Evolutionary conservation across 768 basidiomycete genomes (phyloP), one percentile per base, ranked within the genome.

Genomic region (Hortiboletus campestris): DNA sequence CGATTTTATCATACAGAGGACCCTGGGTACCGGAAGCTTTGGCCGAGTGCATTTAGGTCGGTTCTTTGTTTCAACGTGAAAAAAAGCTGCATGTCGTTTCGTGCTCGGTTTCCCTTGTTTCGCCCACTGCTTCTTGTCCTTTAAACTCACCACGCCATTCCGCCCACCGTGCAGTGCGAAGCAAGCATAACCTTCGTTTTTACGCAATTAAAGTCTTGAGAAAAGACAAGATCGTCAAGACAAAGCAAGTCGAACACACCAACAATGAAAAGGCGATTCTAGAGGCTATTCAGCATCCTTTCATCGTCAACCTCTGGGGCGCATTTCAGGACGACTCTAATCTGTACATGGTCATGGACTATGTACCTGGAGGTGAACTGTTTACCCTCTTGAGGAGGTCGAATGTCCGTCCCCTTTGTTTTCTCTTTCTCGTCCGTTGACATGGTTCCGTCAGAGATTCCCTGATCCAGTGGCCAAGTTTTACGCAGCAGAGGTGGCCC

Each of bases 261-360:
- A 97, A 95, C 70, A 94, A 91, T 63, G 97, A 99, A 72, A 88
- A 93, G 63, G 78, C 78, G 46, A 94, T 98, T 73, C 83, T 99
- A 36, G 83, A 86, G 46, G 80, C 81, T 22, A 88, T 97, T 6
- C 85, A 92, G 55, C 93, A 98, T 70, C 88, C 94, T 2, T 93
- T 98, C 74, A 91, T 98, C 63, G 85, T 98, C 76, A 98, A 95
- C 69, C 83, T 98, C 6, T 98, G 94, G 94, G 95, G 95, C 34
- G 84, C 86, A 4, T 95, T 95, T 69, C 97, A 98, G 67, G 97
- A 98, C 66, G 72, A 84, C 34, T 74, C 88, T 19, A 98, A 98
- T 71, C 80, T 98, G 14, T 99, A 98, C 78, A 96, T 99, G 92
- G 89, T 98, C 52, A 91, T 98, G 85, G 95, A 88, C 76, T 98